Base-by-base conservation (phyloP, 179 eudicot species). In the Dionaea muscipula region DNA sequence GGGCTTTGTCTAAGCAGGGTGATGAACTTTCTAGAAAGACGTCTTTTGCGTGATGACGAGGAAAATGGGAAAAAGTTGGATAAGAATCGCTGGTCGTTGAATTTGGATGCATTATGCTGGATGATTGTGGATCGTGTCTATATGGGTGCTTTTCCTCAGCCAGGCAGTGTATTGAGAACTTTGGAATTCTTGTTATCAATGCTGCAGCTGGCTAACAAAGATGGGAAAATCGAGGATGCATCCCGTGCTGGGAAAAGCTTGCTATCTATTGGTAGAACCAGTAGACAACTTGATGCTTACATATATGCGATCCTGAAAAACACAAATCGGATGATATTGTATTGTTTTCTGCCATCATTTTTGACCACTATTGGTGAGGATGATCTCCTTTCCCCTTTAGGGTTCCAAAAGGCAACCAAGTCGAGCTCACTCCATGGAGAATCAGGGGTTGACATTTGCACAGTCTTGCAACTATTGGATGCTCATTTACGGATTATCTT, bases 101-200 rank as follows among this genome's bases (percentile, higher is more conserved):
- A 94, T 73, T 67, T 94, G 51, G 99, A 89, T 69, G 80, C 82
- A 47, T 67, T 94, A 38, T 89, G 95, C 57, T 74, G 86, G 80
- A 62, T 94, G 77, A 80, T 94, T 48, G 96, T 89, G 53, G 99
- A 94, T 72, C 96, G 99, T 50, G 95, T 72, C 10, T 94, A 94
- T 61, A 89, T 94, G 99, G 96, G 95, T 57, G 94, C 87, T 62
- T 94, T 89, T 66, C 96, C 96, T 8, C 85, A 76, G 73, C 86
- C 96, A 51, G 72, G 65, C 53, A 77, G 73, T 55, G 88, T 85
- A 65, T 61, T 89, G 66, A 76, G 81, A 68, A 81, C 94, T 39
- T 79, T 94, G 67, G 99, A 89, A 59, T 94, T 94, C 73, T 77
- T 94, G 71, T 63, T 89, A 43, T 85, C 97, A 36, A 89, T 94